Base-by-base conservation (phyloP, 129 eudicot species). In the Artemisia tridentata region DNA sequence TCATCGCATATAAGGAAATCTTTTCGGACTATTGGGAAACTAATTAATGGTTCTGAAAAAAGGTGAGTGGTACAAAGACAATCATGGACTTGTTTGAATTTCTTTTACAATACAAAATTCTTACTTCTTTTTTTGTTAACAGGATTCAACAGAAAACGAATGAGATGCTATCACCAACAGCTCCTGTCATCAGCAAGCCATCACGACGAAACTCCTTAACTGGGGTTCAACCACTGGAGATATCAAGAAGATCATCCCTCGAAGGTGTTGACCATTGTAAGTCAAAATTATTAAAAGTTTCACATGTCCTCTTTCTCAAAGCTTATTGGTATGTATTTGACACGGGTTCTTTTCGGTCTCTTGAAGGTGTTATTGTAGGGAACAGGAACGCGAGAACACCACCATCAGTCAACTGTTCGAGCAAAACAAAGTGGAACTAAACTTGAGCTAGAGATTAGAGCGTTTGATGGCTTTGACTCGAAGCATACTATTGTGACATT, bases 1-100 rank as follows among this genome's bases (percentile, higher is more conserved):
- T 77, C 79, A 12, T 66, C 79, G 67, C 95, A 88, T 20, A 83
- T 92, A 58, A 81, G 72, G 75, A 92, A 86, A 80, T 92, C 98
- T 5, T 80, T 92, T 55, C 81, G 98, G 18, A 79, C 96, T n/a
- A 86, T 92, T 14, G 91, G 98, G 72, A 92, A 84, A 47, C 79
- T 92, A 15, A 88, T 92, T 38, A 84, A 86, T 29, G 98, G 98
- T 21, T 88, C 96, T 0, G 98, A 92, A 46, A 92, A 88, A 78
- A 85, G 91, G 93, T 86, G 52, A n/a, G 69, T 38, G 13, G 51
- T 17, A 9, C 49, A 6, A 2, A 45, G 1, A 64, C 4, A 48
- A 7, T 2, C 49, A 1, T 43, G 3, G 31, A 14, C 1, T 27
- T 20, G 53, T 69, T 41, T 61, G n/a, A 68, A 58, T 1, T 50